Base-by-base conservation (phyloP, 352 stramenopile genomes). In the Saprolegnia diclina region DNA sequence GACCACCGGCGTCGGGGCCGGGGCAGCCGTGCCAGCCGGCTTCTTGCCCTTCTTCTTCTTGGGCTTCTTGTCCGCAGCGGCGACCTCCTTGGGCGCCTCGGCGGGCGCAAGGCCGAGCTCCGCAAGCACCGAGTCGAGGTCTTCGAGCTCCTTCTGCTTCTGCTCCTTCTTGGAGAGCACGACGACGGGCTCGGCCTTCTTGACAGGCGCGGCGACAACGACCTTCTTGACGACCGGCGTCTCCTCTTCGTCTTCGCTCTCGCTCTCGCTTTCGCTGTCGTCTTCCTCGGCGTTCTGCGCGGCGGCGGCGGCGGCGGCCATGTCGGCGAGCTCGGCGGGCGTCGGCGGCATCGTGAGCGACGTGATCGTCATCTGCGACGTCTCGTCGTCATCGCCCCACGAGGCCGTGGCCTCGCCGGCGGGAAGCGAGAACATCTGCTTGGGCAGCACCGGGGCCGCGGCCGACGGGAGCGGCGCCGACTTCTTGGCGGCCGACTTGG, bases 11-110 rank as follows among this genome's bases (percentile, higher is more conserved):
- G 35, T 24, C 46, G 63, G 32, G 5, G 53, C 45, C 16, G 46
- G 3, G 37, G 44, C 62, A 29, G 62, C 22, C 14, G 52, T 24
- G 38, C 29, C n/a, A 62, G 44, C 63, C 11, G 45, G 42, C 24
- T 45, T 61, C 45, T 57, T 56, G 42, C 44, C 54, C 57, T 66
- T 66, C 57, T 66, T 66, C 63, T 69, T 69, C 63, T 69, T 69
- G 19, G 48, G 21, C 63, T 69, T 69, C 50, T 59, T 63, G 14
- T 69, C 53, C 10, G 44, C 14, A 24, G 18, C 21, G 10, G 63
- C 37, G 10, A 32, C 40, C 19, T 57, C 63, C 10, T 52, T 63
- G 9, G 46, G 48, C 54, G 48, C 53, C 14, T 52, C 42, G 48
- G 63, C 63, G 6, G 63, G 53, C 13, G 63, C 46, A 10, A 69